Conservation (phyloP, 768 basidiomycete species). For the Clitopilus hobsonii region DNA sequence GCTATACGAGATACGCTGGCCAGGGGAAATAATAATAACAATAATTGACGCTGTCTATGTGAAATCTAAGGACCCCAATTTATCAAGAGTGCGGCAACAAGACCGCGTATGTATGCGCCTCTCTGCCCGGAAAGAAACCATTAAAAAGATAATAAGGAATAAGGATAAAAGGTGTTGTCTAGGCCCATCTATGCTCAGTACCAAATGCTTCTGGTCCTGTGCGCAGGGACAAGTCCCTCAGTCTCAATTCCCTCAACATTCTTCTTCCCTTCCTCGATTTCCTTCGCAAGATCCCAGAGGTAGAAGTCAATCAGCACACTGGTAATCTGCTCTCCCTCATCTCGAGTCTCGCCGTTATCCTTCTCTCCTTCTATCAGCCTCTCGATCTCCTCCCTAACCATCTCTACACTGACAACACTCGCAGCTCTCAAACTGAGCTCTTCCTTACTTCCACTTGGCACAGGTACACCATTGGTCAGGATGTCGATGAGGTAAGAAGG, state of each 20-base stretch:
- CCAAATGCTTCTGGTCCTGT: slow-evolving; percentile 83
- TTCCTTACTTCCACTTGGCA: slow-evolving; percentile 57
- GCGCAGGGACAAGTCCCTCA: slow-evolving; percentile 58
- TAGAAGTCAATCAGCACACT: slow-evolving; percentile 90
- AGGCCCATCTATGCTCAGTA: slow-evolving; percentile 45
- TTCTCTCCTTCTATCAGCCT: slow-evolving; percentile 24
- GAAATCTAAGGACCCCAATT: too few relatives aligned
- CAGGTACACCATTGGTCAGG: slow-evolving; percentile 36
- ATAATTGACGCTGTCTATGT: slow-evolving; percentile 1
- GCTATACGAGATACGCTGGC: too few relatives aligned
- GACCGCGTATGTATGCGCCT: too few relatives aligned
- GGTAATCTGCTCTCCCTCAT: slow-evolving; percentile 36
- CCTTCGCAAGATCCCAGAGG: slow-evolving; percentile 84
- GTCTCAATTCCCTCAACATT: slow-evolving; percentile 55
- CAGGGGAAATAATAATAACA: too few relatives aligned
- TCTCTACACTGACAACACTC: slow-evolving; percentile 77
- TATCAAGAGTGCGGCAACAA: too few relatives aligned
- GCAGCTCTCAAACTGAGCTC: slow-evolving; percentile 79
- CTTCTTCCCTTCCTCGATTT: slow-evolving; percentile 59
- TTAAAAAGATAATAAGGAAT: not conserved
- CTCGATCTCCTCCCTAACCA: slow-evolving; percentile 57
- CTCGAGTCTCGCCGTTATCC: slow-evolving; percentile 15
- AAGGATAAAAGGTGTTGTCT: too few relatives aligned
- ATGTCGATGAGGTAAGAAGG: slow-evolving; percentile 51
- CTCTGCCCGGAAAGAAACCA: not conserved